These are phyloP conservation scores for Septoria petroselini DNA, from an alignment of 2,329 filamentous ascomycete species.

Conservation along the genomic window DNA sequence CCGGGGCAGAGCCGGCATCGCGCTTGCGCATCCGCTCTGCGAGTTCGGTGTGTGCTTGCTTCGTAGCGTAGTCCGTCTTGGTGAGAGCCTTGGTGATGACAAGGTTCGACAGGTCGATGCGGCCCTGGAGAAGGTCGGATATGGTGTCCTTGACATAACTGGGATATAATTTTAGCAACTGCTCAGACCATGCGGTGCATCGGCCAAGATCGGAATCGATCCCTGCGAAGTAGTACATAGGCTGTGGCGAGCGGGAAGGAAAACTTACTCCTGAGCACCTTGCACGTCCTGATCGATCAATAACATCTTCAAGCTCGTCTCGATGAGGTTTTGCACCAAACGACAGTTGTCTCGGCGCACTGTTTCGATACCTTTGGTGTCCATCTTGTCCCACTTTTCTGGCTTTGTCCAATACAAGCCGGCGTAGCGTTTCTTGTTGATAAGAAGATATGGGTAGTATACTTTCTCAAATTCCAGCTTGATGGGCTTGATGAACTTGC, in stretches of 20 bases:
- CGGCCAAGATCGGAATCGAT: constrained; percentile 15
- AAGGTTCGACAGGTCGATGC: constrained; percentile 97
- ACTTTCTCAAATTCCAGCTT: constrained; percentile 99
- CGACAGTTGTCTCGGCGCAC: constrained; percentile 95
- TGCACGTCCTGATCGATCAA: constrained; percentile 88
- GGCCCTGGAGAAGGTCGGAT: constrained; percentile 91
- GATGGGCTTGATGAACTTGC: constrained; percentile 93
- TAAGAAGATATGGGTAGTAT: constrained; percentile 94
- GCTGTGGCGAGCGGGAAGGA: background rate
- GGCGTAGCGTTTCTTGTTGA: constrained; percentile 99
- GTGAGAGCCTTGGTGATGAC: constrained; percentile 97
- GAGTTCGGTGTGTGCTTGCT: constrained; percentile 94
- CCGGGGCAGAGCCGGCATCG: constrained; percentile 88
- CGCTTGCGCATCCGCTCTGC: constrained; percentile 96
- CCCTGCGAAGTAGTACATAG: background rate
- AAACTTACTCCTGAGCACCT: constrained; percentile 86
- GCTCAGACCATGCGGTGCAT: constrained; percentile 1
- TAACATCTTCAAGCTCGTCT: constrained; percentile 93
- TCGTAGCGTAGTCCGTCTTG: constrained; percentile 83
- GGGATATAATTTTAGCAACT: constrained; percentile 40
- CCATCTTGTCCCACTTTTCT: constrained; percentile 98
- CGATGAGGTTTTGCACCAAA: constrained; percentile 93
- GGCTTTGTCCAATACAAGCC: constrained; percentile 97
- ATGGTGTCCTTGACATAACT: constrained; percentile 97
- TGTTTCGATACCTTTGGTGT: constrained; percentile 98